Evolutionary conservation across 257 asterid species (phyloP).

Genomic region (Petunia axillaris): DNA sequence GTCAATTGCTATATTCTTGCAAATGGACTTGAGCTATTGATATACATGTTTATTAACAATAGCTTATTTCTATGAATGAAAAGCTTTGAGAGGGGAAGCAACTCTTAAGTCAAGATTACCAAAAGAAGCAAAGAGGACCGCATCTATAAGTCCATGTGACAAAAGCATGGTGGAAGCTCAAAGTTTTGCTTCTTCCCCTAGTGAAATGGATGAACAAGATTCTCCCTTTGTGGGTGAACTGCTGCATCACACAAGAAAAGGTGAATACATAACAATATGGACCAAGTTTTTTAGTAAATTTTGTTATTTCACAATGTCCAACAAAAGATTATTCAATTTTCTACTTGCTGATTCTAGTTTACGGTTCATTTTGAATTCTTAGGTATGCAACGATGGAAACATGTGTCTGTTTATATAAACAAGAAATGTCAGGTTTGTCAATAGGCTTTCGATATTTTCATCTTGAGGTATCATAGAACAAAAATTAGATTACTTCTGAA

Average conservation of each 20-base stretch:
- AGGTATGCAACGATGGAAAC: conserved; percentile 74
- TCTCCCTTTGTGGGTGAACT: conserved; percentile 74
- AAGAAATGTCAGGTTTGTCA: conserved; percentile 58
- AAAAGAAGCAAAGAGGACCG: conserved; percentile 77
- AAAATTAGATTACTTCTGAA: not conserved
- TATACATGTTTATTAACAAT: not conserved
- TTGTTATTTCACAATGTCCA: not conserved
- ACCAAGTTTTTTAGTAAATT: not conserved
- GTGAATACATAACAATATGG: conserved; percentile 34
- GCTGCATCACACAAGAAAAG: conserved; percentile 70
- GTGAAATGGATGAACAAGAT: conserved; percentile 49
- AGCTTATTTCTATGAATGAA: not conserved
- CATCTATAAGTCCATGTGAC: conserved; percentile 77
- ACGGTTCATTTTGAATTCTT: conserved; percentile 29
- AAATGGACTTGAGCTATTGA: not conserved
- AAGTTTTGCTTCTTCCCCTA: conserved; percentile 39
- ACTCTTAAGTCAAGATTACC: conserved; percentile 73
- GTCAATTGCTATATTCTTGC: not conserved
- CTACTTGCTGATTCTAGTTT: not conserved
- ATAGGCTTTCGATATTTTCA: not conserved
- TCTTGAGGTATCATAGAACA: not conserved
- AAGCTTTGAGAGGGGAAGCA: conserved; percentile 91
- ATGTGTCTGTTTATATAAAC: conserved; percentile 65
- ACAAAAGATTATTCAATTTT: not conserved
- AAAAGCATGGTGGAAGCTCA: conserved; percentile 54